These are phyloP conservation scores for Bombardia bombarda DNA, from an alignment of 495 filamentous ascomycete genomes.

Conservation along the genomic window DNA sequence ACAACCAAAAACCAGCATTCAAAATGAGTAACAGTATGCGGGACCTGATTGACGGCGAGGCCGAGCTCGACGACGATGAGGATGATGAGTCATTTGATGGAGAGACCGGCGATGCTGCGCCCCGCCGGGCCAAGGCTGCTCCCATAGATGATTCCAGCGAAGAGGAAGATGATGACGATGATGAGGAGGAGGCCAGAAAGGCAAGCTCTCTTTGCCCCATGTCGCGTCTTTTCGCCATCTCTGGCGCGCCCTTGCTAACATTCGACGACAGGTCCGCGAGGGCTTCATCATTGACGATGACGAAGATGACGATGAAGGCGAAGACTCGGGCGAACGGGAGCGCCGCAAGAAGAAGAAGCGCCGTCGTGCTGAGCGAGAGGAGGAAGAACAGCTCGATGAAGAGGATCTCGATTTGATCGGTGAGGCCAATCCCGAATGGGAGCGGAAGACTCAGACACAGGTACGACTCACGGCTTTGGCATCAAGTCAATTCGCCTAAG, in stretches of 20 bases:
- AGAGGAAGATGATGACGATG: slow-evolving; percentile 94
- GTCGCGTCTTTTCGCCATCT: not conserved
- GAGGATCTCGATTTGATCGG: slow-evolving; percentile 95
- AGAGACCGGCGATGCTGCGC: slow-evolving; percentile 58
- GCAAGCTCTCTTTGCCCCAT: slow-evolving; percentile 19
- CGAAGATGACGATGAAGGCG: slow-evolving; percentile 64
- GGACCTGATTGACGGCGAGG: slow-evolving; percentile 76
- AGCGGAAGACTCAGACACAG: slow-evolving; percentile 54
- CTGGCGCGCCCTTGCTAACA: not conserved
- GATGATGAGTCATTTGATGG: slow-evolving; percentile 84
- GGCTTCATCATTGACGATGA: slow-evolving; percentile 96
- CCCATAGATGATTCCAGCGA: slow-evolving; percentile 77
- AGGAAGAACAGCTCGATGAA: slow-evolving; percentile 85
- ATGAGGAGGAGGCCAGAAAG: slow-evolving; percentile 64
- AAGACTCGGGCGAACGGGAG: slow-evolving; percentile 55
- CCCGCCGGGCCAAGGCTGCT: slow-evolving; percentile 23
- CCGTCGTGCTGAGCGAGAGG: slow-evolving; percentile 65
- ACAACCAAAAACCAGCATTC: not conserved
- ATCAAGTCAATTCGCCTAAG: no score
- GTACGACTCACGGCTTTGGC: slow-evolving; percentile 41
- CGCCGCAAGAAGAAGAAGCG: slow-evolving; percentile 59
- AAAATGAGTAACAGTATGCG: slow-evolving; percentile 59
- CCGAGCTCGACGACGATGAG: slow-evolving; percentile 82
- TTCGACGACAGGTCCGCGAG: slow-evolving; percentile 59
- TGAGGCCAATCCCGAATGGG: slow-evolving; percentile 61